Percentiles rank a stretch among this genome's conserved stretches.
These are phyloP conservation scores for Neofusicoccum laricinum DNA, from an alignment of 2,329 filamentous ascomycete species.

Conservation along the genomic window DNA sequence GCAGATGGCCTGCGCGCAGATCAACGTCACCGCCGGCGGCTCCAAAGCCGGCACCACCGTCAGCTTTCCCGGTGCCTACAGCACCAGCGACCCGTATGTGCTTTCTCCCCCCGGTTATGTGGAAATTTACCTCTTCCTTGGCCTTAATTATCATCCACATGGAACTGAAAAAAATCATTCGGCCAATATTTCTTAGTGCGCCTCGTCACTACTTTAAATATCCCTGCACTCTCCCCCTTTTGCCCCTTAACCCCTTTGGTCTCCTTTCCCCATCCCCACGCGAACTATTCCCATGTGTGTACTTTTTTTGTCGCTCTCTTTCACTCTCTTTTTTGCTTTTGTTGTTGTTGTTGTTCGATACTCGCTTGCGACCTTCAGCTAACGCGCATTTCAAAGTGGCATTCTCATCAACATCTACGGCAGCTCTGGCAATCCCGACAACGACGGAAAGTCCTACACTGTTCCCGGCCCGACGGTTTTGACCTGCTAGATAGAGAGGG, in stretches of 20 bases:
- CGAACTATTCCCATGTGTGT: not conserved
- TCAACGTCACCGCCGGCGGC: constrained; percentile 11
- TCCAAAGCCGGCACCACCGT: constrained; percentile 16
- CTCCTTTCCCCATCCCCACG: not conserved
- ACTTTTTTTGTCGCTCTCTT: too few species aligned
- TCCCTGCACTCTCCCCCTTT: not conserved
- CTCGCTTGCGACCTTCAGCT: not conserved
- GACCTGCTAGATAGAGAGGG: constrained; percentile 18
- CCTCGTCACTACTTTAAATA: not conserved
- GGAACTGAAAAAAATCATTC: not conserved
- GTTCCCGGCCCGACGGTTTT: constrained; percentile 23
- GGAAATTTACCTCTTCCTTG: not conserved
- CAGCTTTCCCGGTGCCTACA: constrained; percentile 11
- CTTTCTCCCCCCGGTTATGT: not conserved
- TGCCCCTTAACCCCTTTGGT: not conserved
- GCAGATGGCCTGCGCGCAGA: constrained; percentile 13
- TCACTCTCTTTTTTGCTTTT: too few species aligned
- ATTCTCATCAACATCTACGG: constrained; percentile 25
- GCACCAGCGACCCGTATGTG: constrained; percentile 10
- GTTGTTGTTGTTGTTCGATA: not conserved
- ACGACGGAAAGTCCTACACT: constrained; percentile 21
- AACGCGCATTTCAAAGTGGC: constrained; percentile 11
- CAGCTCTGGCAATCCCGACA: constrained; percentile 19
- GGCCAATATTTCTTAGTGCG: constrained; percentile 4
- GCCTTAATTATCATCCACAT: not conserved